Conservation (phyloP, 2,329 filamentous ascomycete genomes). For the Sordariomycetes sp. region DNA sequence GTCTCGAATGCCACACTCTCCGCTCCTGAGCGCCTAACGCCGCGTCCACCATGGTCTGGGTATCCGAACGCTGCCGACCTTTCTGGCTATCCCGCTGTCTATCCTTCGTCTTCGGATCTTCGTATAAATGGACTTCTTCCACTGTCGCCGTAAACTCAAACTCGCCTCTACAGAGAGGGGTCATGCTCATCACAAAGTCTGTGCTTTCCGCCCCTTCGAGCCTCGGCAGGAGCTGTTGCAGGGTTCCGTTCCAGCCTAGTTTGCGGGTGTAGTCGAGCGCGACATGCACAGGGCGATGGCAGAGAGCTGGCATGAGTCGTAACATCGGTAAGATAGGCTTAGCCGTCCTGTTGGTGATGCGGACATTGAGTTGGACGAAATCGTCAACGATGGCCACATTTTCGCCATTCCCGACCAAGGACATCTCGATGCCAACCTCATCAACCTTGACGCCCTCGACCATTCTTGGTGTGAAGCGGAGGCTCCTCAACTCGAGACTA, state of each 20-base stretch:
- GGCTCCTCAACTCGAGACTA: slow-evolving; percentile 64
- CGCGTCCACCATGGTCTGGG: slow-evolving; percentile 47
- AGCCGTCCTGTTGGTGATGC: slow-evolving; percentile 63
- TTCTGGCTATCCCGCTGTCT: slow-evolving; percentile 7
- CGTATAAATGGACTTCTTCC: slow-evolving; percentile 63
- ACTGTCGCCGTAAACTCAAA: slow-evolving; percentile 76
- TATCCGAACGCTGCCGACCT: slow-evolving; percentile 37
- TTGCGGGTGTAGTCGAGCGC: slow-evolving; percentile 77
- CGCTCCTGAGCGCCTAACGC: slow-evolving; percentile 50
- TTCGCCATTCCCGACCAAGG: slow-evolving; percentile 28
- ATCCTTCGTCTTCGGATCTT: slow-evolving; percentile 16
- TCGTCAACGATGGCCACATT: slow-evolving; percentile 27
- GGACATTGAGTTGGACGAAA: slow-evolving; percentile 63
- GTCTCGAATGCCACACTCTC: slow-evolving; percentile 55
- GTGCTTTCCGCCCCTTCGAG: slow-evolving; percentile 49
- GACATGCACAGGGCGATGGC: slow-evolving; percentile 60
- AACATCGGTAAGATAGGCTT: slow-evolving; percentile 62
- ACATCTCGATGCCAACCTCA: slow-evolving; percentile 62
- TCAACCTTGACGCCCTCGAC: slow-evolving; percentile 75
- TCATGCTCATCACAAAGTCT: slow-evolving; percentile 59
- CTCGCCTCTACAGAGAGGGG: slow-evolving; percentile 67
- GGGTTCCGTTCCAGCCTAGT: slow-evolving; percentile 73
- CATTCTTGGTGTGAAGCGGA: slow-evolving; percentile 69
- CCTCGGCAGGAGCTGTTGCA: slow-evolving; percentile 64
- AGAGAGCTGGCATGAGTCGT: slow-evolving; percentile 67